Evolutionary conservation across 2,329 filamentous ascomycete genomes (phyloP).

Genomic region (Pyricularia sp.): DNA sequence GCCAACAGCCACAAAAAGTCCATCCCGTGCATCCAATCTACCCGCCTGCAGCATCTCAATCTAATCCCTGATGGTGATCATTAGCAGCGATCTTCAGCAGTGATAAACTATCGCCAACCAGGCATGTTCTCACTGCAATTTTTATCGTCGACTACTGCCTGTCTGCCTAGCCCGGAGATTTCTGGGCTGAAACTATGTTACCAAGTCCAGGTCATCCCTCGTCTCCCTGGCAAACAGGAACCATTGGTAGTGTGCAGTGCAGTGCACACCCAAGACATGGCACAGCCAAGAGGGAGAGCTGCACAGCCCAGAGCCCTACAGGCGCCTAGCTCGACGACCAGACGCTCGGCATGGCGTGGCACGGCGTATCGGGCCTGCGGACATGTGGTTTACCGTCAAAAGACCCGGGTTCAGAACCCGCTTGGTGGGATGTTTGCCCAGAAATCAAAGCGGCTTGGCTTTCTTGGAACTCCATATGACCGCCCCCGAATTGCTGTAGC

Average conservation of each 20-base stretch:
- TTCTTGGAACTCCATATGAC: conserved; percentile 5
- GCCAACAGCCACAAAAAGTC: background rate
- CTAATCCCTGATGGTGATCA: background rate
- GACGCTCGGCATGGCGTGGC: background rate
- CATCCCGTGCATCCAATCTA: background rate
- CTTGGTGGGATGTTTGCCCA: conserved; percentile 5
- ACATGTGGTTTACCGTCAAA: background rate
- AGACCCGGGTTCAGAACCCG: background rate
- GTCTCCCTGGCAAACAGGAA: background rate
- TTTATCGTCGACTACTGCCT: background rate
- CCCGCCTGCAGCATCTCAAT: background rate
- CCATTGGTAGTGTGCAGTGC: background rate
- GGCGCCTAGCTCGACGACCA: background rate
- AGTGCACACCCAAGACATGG: background rate
- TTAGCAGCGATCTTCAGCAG: background rate
- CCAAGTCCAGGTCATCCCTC: background rate
- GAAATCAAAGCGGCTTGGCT: conserved; percentile 3
- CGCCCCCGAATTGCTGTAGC: background rate
- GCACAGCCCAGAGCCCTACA: background rate
- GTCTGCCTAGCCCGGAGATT: background rate
- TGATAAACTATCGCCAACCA: background rate
- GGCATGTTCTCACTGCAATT: background rate
- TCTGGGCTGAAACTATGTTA: background rate
- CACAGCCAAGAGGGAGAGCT: background rate
- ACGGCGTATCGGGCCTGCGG: background rate